Conservation (phyloP, 2,329 filamentous ascomycete genomes). For the Teratosphaeria nubilosa region DNA sequence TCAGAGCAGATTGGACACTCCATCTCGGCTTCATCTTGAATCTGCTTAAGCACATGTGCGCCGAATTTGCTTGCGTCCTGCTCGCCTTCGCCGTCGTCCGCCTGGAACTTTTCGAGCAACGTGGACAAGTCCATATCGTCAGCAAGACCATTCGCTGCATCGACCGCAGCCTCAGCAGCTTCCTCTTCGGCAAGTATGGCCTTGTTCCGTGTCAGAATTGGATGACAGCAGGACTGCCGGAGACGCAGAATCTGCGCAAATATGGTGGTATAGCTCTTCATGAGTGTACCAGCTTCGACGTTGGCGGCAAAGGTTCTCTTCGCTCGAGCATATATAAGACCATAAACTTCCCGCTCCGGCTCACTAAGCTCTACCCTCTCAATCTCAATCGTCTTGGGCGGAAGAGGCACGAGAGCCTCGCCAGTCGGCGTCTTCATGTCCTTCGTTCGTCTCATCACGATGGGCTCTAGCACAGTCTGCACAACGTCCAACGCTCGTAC, state of each 20-base stretch:
- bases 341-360: conserved; percentile 81
- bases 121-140: conserved; percentile 94
- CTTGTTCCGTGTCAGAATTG: conserved; percentile 75
- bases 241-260: conserved; percentile 92
- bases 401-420: conserved; percentile 68
- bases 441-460: conserved; percentile 92
- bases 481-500: conserved; percentile 90
- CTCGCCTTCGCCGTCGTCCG: conserved; percentile 39
- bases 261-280: conserved; percentile 94
- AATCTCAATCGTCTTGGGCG: conserved; percentile 71
- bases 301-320: conserved; percentile 79
- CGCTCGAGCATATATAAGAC: conserved; percentile 74
- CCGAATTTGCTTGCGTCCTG: conserved; percentile 65
- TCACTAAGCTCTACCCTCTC: conserved; percentile 78
- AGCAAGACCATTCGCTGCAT: conserved; percentile 68
- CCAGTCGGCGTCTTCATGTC: conserved; percentile 95
- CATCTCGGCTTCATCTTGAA: conserved; percentile 74
- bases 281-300: conserved; percentile 78
- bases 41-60: conserved; percentile 78
- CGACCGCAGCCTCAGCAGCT: conserved; percentile 65
- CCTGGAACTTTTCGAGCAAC: conserved; percentile 73
- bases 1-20: conserved; percentile 94
- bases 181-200: conserved; percentile 79
- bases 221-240: conserved; percentile 89
- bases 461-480: conserved; percentile 86